These are phyloP conservation scores for Mortierella polycephala DNA, from an alignment of 371 early-diverging fungal genomes.

Conservation along the genomic window DNA sequence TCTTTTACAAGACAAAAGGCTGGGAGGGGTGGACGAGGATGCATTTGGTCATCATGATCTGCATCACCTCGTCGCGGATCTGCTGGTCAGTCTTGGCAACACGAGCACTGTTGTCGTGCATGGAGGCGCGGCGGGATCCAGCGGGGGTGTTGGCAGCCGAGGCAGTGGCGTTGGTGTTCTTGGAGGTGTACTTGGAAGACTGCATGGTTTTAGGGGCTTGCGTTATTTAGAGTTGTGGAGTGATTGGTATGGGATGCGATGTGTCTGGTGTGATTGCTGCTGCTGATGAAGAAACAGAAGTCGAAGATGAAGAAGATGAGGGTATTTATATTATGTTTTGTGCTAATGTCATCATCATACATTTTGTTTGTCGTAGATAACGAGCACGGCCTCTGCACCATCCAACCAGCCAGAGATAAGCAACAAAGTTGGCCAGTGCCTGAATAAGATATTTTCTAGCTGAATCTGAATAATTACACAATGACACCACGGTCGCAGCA, in stretches of 20 bases:
- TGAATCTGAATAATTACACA: no score
- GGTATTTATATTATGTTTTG: no score
- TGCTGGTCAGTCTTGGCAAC: constrained; percentile 13
- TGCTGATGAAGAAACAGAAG: no score
- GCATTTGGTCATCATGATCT: constrained; percentile 27
- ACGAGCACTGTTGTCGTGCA: constrained; percentile 1
- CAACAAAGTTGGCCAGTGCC: no score
- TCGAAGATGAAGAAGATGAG: no score
- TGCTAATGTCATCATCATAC: no score
- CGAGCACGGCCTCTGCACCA: no score
- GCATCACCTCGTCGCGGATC: constrained; percentile 44
- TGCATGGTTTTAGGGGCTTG: constrained; percentile 12
- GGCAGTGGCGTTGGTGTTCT: constrained; percentile 14
- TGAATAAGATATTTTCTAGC: no score
- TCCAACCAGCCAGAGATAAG: no score
- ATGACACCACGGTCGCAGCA: no score
- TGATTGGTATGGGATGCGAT: background rate
- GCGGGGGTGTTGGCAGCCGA: constrained; percentile 16
- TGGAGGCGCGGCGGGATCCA: constrained; percentile 26
- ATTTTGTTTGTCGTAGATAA: no score
- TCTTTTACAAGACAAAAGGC: constrained; percentile 39
- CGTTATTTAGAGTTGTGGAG: background rate
- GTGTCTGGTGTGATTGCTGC: background rate
- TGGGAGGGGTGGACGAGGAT: constrained; percentile 32
- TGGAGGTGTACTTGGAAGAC: constrained; percentile 19